Conservation (phyloP, 176 grass and related monocot species). For the Bothriochloa decipiens region DNA sequence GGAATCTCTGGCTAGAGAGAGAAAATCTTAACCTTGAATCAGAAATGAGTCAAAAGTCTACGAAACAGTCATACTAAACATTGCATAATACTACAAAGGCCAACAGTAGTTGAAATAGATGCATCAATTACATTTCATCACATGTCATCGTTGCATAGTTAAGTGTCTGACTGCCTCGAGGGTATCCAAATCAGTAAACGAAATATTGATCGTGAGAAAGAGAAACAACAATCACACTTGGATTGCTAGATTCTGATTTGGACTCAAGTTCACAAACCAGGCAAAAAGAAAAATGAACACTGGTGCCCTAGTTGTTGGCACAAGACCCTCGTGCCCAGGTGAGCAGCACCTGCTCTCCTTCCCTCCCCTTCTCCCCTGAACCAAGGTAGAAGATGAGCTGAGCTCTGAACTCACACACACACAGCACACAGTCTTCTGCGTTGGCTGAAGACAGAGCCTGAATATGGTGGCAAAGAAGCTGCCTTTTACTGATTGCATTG, state of each 20-base stretch:
- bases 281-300: background rate
- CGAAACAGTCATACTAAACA: background rate
- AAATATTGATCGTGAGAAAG: background rate
- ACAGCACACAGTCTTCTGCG: too few species aligned
- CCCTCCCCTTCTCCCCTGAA: too few species aligned
- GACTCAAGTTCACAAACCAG: background rate
- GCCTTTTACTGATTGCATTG: too few species aligned
- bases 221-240: background rate
- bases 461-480: too few species aligned
- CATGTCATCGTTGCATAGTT: background rate
- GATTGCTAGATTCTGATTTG: background rate
- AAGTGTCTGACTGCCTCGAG: background rate
- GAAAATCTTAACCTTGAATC: constrained; percentile 30
- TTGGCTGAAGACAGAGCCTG: too few species aligned
- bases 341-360: too few species aligned
- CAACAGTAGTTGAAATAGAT: background rate
- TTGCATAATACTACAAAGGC: constrained; percentile 11
- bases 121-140: background rate
- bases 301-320: too few species aligned
- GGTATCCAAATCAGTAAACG: background rate
- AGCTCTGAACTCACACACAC: too few species aligned
- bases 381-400: too few species aligned
- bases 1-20: constrained; percentile 18
- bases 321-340: too few species aligned
- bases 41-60: constrained; percentile 2